Percentiles rank a stretch among this genome's conserved stretches.
Evolutionary conservation across 805 yeast genomes (phyloP).

Genomic region (Hanseniaspora nectarophila): DNA sequence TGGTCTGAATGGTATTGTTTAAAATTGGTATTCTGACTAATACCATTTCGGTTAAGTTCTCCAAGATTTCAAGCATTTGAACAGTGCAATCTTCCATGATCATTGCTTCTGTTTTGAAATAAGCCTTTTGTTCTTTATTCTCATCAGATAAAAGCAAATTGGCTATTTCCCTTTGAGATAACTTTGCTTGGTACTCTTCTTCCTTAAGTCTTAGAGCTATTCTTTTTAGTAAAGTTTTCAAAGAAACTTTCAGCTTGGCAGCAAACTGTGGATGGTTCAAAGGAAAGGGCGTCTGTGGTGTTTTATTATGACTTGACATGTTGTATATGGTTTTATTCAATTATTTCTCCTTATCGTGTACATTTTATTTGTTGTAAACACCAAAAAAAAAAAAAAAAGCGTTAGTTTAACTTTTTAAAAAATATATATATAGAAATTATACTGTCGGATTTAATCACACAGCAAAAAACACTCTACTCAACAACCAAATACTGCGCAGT

Average conservation of each 20-base stretch:
- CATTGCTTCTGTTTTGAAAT: constrained; percentile 70
- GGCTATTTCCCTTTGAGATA: constrained; percentile 58
- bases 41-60: constrained; percentile 68
- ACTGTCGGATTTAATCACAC: background rate
- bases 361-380: too few species aligned
- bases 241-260: constrained; percentile 28
- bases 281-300: background rate
- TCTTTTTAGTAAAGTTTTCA: constrained; percentile 59
- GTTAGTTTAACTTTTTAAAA: background rate
- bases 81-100: constrained; percentile 71
- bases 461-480: constrained; percentile 19
- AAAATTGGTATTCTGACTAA: constrained; percentile 49
- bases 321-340: background rate
- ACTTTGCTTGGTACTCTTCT: constrained; percentile 62
- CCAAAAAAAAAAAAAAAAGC: background rate
- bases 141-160: constrained; percentile 49
- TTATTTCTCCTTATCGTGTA: background rate
- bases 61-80: constrained; percentile 67
- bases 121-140: constrained; percentile 64
- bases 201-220: constrained; percentile 62
- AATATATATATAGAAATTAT: background rate
- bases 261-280: constrained; percentile 19
- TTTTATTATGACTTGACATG: background rate
- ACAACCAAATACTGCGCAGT: constrained; percentile 55
- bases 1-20: constrained; percentile 35